Base-by-base conservation (phyloP, 257 asterid species). In the Solanum boliviense region DNA sequence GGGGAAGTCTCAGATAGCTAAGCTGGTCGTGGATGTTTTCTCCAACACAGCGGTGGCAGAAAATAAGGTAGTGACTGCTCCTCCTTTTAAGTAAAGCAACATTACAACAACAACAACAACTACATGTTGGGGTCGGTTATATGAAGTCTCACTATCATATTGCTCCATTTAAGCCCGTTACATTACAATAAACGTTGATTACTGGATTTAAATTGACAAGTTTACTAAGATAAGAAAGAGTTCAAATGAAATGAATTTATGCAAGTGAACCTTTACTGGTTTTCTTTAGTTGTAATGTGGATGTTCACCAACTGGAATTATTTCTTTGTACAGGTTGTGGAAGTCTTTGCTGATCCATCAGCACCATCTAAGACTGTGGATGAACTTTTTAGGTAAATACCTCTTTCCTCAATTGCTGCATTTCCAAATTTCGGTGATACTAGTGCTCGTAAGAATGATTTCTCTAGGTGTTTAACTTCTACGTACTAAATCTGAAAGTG, bases 11-110 rank as follows among this genome's bases (percentile, higher is more conserved):
- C 94, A 92, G 91, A 95, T 97, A 92, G 99, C 98, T 87, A 91
- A 95, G 71, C 90, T 97, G 78, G 98, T 95, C 82, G 98, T 98
- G 27, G 96, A 92, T 89, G 95, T 95, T 90, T 93, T 97, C 94
- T 93, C 98, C 87, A 95, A 97, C 84, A 94, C 96, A 5, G 90
- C 92, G 78, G 92, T 95, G 75, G 95, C 99, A 62, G 98, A 95
- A 90, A 95, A 97, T 86, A 97, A 97, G 98, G 99, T 95, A 90
- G 27, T 85, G 20, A 39, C 5, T 76, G 34, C 35, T 76, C 56
- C n/a, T 2, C 44, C 78, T 74, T 72, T 20, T 13, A 41, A 38
- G 21, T 3, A 38, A 23, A 76, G 84, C 3, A 38, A 38, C 52
- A 75, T 38, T 11, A 75, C 34, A 74, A 34, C 35, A 34, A 74